Evolutionary conservation across 129 eudicot species (phyloP), one percentile per base, ranked within the genome.

Genomic region (Flaveria brownii): DNA sequence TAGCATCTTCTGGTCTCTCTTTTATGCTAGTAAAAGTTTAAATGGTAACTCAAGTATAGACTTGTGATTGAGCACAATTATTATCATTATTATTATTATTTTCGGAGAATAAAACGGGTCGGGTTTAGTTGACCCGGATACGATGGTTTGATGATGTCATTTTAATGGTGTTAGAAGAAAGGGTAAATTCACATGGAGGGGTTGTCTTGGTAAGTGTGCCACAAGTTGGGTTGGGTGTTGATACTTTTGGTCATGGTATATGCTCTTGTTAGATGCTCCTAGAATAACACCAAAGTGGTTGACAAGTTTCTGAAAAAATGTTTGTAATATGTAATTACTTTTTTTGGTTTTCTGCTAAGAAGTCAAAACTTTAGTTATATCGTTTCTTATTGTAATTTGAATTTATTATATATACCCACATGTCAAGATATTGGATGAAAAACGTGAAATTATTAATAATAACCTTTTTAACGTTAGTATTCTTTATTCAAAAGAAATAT

Each of bases 51-150:
- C 43, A 26, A 61, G 43, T 25, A 61, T 61, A 61, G 68, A 54
- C 54, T 42, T 70, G 70, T 66, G 68, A 23, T 67, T 7, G 25
- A 73, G 73, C 51, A 64, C 78, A 64, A 18, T 20, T 47, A 30
- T 17, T 46, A 28, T 17, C 25, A 49, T 15, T 49, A 9, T 9
- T 46, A 9, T 9, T 46, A 26, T 70, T 56, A 17, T 63, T 47
- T 70, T 71, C 9, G 5, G 46, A 20, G 42, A 78, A 78, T 78
- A 78, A 78, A 77, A 18, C 5, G 61, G 52, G 33, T 70, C 20
- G 33, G 25, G 3, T 61, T 23, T 67, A 52, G 54, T 76, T 54
- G 45, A 4, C 65, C 64, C 41, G 41, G 68, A 61, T 25, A 61
- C 11, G 9, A 13, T 25, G 33, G 39, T 61, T 26, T 62, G 18